Percentiles rank a stretch among this genome's conserved stretches.
Evolutionary conservation across 352 stramenopile species (phyloP).

Genomic region (Globisporangium lucens): DNA sequence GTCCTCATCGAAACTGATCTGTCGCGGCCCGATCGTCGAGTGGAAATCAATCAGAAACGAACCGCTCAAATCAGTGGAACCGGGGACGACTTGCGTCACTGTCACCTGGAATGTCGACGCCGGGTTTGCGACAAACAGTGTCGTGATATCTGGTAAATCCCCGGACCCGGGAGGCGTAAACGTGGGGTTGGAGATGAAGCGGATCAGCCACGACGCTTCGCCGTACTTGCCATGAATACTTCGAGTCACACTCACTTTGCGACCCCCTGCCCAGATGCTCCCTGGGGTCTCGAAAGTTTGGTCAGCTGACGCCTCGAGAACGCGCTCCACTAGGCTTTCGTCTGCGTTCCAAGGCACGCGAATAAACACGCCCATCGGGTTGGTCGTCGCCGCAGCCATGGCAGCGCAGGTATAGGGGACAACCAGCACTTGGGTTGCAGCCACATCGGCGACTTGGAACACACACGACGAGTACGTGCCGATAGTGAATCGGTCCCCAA

Average conservation of each 20-base stretch:
- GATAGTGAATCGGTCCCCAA: conserved; percentile 56
- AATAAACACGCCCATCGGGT: conserved; percentile 26
- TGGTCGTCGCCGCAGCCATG: conserved; percentile 22
- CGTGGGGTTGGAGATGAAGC: conserved; percentile 91
- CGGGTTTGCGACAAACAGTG: conserved; percentile 30
- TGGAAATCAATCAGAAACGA: conserved; percentile 91
- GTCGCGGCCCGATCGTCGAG: conserved; percentile 63
- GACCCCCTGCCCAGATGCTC: conserved; percentile 40
- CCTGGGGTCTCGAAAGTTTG: conserved; percentile 24
- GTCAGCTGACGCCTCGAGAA: conserved; percentile 56
- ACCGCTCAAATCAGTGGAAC: conserved; percentile 85
- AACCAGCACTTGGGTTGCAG: conserved; percentile 34
- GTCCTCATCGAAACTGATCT: conserved; percentile 88
- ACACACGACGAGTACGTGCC: conserved; percentile 46
- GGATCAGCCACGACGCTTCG: conserved; percentile 91
- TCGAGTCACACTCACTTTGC: conserved; percentile 81
- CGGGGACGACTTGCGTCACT: conserved; percentile 86
- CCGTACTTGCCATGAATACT: conserved; percentile 94
- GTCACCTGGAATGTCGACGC: conserved; percentile 34
- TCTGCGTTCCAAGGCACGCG: conserved; percentile 70
- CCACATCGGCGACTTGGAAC: conserved; percentile 43
- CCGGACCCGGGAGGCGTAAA: conserved; percentile 90
- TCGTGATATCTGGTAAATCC: conserved; percentile 73
- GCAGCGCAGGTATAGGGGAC: conserved; percentile 23
- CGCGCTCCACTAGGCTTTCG: conserved; percentile 37